These are phyloP conservation scores for Cardiospermum halicacabum DNA, from an alignment of 345 rosid genomes.

Conservation along the genomic window DNA sequence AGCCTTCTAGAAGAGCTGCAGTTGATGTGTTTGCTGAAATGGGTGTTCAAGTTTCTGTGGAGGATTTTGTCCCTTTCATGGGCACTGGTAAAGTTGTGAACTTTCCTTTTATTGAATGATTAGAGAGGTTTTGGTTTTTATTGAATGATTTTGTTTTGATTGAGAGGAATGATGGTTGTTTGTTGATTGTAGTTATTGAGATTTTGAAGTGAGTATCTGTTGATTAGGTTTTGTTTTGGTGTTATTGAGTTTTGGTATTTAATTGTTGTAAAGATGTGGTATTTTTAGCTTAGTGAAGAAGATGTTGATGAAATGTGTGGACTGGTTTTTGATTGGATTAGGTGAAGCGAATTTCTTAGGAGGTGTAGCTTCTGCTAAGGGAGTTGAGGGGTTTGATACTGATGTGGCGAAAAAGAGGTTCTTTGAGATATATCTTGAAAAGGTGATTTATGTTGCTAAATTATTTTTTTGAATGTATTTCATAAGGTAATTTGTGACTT, in stretches of 20 bases:
- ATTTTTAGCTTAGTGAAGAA: not conserved
- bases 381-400: conserved; percentile 57
- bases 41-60: conserved; percentile 73
- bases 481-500: not conserved
- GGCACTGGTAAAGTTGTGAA: conserved; percentile 57
- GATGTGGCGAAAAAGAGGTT: conserved; percentile 74
- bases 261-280: not conserved
- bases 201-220: not conserved
- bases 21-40: conserved; percentile 84
- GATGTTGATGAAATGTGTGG: not conserved
- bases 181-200: not conserved
- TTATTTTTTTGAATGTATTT: not conserved
- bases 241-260: not conserved
- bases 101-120: not conserved
- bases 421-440: conserved; percentile 84
- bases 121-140: not conserved
- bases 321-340: conserved; percentile 17
- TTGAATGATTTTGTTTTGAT: not conserved
- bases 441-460: conserved; percentile 38
- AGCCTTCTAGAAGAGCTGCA: conserved; percentile 83
- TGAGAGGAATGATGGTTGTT: not conserved
- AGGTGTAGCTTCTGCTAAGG: conserved; percentile 89
- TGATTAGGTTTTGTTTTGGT: not conserved
- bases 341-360: conserved; percentile 93
- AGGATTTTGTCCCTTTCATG: conserved; percentile 88